Evolutionary conservation across 2,329 filamentous ascomycete species (phyloP).

Genomic region (Penicillium decumbens): DNA sequence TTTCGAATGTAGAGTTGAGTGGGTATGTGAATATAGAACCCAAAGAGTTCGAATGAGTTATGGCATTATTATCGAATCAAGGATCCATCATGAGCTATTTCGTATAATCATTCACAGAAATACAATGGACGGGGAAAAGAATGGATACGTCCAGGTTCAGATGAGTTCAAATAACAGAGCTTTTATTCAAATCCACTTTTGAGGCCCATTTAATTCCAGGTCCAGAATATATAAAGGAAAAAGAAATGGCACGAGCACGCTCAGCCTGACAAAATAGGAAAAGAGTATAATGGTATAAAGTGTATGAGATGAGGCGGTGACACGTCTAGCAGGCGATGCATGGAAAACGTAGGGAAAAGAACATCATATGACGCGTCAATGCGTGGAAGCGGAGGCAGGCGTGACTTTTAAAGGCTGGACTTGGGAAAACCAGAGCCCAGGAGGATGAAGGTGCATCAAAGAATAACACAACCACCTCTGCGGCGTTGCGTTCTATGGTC

Average conservation of each 20-base stretch:
- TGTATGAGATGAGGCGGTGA: slow-evolving; percentile 14
- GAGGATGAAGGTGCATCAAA: slow-evolving; percentile 23
- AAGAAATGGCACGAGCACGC: background rate
- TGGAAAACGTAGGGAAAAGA: slow-evolving; percentile 11
- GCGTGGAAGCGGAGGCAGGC: slow-evolving; percentile 23
- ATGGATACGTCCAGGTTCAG: background rate
- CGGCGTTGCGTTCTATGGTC: slow-evolving; percentile 32
- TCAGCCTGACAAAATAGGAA: slow-evolving; percentile 3
- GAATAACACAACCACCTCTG: slow-evolving; percentile 39
- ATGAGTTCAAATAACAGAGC: slow-evolving; percentile 1
- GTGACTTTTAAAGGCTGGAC: slow-evolving; percentile 14
- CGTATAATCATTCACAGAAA: background rate
- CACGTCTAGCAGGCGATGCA: slow-evolving; percentile 28
- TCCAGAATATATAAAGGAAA: slow-evolving; percentile 2
- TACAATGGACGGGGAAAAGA: background rate
- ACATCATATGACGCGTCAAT: slow-evolving; percentile 26
- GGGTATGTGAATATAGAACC: background rate
- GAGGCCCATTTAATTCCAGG: background rate
- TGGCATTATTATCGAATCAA: background rate
- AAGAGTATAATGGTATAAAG: slow-evolving; percentile 21
- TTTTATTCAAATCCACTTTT: slow-evolving; percentile 9
- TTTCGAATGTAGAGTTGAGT: slow-evolving; percentile 65
- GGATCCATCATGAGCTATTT: background rate
- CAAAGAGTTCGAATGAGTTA: background rate
- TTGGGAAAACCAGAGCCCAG: background rate